Percentiles rank a stretch among this genome's conserved stretches.
phyloP scores from a whole-genome alignment of 345 rosid genomes.

The Melaleuca quinquenervia region DNA sequence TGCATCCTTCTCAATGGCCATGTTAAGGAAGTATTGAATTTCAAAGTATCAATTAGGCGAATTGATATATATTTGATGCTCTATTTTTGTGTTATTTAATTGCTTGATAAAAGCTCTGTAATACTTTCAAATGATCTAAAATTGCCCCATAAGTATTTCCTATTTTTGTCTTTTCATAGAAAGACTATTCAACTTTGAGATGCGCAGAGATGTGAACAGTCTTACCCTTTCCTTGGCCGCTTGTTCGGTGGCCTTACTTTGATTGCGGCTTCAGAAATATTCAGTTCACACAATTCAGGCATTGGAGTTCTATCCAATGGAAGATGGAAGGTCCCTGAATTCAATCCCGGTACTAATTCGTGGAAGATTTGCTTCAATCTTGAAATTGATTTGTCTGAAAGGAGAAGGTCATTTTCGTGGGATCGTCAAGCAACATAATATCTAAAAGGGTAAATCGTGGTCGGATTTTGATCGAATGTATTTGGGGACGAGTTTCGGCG shows the following conservation, averaged over 20 bases:
- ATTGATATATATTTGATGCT: background rate
- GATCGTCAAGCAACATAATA: background rate
- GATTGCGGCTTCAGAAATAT: background rate
- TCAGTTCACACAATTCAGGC: background rate
- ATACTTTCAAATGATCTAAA: background rate
- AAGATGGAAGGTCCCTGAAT: background rate
- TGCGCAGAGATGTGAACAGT: background rate
- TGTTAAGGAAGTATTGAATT: background rate
- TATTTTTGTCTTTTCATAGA: background rate
- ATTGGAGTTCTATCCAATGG: background rate
- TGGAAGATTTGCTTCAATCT: background rate
- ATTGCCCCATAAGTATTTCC: background rate
- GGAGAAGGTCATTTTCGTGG: background rate
- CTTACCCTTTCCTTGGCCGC: background rate
- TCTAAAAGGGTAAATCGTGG: background rate
- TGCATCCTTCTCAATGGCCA: background rate
- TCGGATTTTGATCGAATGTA: background rate
- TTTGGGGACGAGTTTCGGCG: background rate
- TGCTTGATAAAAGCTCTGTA: background rate
- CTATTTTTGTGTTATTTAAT: background rate
- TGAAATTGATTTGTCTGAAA: background rate
- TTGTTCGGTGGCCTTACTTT: background rate
- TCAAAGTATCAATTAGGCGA: background rate
- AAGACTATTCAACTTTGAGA: background rate
- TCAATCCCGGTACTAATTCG: background rate